phyloP scores from a whole-genome alignment of 441 rosid genomes.

The Pelargonium fulgidum region DNA sequence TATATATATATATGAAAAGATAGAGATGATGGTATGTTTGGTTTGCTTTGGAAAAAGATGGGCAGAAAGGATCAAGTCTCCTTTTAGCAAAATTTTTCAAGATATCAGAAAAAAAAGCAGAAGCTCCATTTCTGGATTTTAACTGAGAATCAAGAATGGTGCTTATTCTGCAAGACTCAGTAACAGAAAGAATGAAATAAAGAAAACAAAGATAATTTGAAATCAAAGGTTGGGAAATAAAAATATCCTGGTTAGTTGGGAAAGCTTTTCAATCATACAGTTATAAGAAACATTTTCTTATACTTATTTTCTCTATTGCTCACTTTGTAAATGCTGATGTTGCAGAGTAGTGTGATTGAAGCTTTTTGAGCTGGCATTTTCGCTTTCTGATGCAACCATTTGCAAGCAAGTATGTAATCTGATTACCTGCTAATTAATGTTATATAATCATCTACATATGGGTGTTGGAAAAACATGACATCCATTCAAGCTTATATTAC shows the following conservation, averaged over 20 bases:
- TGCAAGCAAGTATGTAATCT: too few relatives aligned
- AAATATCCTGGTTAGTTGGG: not conserved
- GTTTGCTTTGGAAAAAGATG: constrained; percentile 4
- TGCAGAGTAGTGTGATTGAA: not conserved
- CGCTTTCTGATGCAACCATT: not conserved
- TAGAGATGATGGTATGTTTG: constrained; percentile 4
- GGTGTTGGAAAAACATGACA: too few relatives aligned
- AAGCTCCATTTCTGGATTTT: not conserved
- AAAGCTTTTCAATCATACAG: not conserved
- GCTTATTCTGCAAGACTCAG: not conserved
- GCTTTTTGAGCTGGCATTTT: constrained; percentile 4
- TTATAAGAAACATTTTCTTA: not conserved
- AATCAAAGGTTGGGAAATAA: not conserved
- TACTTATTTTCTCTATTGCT: not conserved
- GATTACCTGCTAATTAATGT: too few relatives aligned
- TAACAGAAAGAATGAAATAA: constrained; percentile 1
- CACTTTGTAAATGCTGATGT: not conserved
- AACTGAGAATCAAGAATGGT: constrained; percentile 1
- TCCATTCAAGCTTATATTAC: too few relatives aligned
- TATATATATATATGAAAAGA: not conserved
- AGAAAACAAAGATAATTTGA: not conserved
- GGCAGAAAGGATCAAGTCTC: not conserved
- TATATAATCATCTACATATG: too few relatives aligned
- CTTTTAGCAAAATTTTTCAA: not conserved
- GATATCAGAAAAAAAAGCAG: not conserved